Evolutionary conservation across 2,329 filamentous ascomycete species (phyloP).

Genomic region (Sarocladium oryzae): DNA sequence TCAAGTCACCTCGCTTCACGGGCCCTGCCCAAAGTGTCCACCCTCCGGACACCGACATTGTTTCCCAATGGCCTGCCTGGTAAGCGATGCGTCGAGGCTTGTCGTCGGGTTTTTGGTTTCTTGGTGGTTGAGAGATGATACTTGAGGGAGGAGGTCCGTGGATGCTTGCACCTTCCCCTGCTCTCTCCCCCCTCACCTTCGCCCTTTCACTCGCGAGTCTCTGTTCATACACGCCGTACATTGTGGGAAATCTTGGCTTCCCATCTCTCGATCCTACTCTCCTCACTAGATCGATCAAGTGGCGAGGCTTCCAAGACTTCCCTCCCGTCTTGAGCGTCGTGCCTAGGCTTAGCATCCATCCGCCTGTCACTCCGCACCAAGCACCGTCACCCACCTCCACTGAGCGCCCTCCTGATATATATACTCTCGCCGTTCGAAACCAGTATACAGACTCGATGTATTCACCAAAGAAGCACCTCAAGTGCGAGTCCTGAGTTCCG

Average conservation of each 20-base stretch:
- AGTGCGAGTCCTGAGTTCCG: background rate
- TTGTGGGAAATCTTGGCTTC: no score
- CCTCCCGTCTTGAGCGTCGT: background rate
- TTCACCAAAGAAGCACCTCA: background rate
- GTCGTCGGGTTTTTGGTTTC: background rate
- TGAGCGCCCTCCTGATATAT: no score
- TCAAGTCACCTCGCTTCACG: background rate
- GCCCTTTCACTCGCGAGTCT: no score
- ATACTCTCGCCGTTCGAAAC: background rate
- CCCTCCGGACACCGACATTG: background rate
- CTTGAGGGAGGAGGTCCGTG: no score
- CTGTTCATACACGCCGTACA: no score
- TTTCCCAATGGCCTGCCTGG: background rate
- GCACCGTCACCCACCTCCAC: no score
- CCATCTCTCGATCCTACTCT: no score
- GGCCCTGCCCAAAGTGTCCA: slow-evolving; percentile 1
- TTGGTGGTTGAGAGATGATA: background rate
- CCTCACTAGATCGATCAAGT: no score
- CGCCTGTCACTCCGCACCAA: background rate
- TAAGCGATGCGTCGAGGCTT: no score
- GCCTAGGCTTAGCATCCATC: background rate
- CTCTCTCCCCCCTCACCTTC: no score
- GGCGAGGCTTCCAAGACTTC: no score
- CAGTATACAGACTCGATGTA: background rate
- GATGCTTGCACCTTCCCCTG: no score